phyloP scores from a whole-genome alignment of 2,329 filamentous ascomycete genomes.

The Aspergillus hortae region DNA sequence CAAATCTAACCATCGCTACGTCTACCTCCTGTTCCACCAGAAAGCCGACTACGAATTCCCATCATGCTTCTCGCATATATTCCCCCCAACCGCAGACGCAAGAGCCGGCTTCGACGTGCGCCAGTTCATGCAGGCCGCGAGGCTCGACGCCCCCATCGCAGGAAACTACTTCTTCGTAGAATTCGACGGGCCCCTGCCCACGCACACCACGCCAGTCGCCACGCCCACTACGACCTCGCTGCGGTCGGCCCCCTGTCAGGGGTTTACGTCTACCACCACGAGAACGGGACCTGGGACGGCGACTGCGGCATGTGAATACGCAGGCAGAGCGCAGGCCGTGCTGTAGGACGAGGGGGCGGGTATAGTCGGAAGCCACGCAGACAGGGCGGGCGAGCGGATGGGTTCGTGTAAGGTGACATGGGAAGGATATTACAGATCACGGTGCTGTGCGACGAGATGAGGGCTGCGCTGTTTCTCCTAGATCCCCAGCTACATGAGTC shows the following conservation, averaged over 20 bases:
- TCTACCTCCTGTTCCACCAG: constrained; percentile 29
- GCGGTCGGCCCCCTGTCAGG: not conserved
- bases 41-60: constrained; percentile 25
- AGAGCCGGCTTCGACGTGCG: constrained; percentile 32
- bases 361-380: not conserved
- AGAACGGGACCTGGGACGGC: constrained; percentile 8
- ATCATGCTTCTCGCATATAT: constrained; percentile 26
- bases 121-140: constrained; percentile 31
- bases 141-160: constrained; percentile 27
- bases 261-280: constrained; percentile 1
- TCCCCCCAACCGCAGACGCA: constrained; percentile 21
- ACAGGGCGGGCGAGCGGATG: not conserved
- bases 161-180: constrained; percentile 40
- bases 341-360: constrained; percentile 8
- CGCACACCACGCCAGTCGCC: too few relatives aligned
- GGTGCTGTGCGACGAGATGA: not conserved
- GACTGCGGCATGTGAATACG: constrained; percentile 14
- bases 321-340: constrained; percentile 1
- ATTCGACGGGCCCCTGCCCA: constrained; percentile 17
- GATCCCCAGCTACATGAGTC: not conserved
- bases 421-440: not conserved
- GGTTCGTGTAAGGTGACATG: not conserved
- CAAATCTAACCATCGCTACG: constrained; percentile 27
- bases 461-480: not conserved
- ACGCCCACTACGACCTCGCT: too few relatives aligned